phyloP scores from a whole-genome alignment of 768 basidiomycete genomes.

The Lyophyllum shimeji region DNA sequence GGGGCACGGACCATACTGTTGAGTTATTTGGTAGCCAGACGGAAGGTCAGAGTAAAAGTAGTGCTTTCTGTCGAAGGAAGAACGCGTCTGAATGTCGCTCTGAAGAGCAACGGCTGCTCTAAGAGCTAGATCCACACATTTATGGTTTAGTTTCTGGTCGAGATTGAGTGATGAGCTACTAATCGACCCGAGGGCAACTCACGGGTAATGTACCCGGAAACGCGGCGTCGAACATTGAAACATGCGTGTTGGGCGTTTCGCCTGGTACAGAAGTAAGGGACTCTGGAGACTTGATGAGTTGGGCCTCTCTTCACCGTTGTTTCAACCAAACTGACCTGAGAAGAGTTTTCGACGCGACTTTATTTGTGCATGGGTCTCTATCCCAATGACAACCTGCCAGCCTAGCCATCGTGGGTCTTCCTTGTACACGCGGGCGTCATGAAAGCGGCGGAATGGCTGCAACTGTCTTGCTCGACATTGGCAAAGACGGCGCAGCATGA shows the following conservation, averaged over 20 bases:
- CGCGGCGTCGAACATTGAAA: constrained; percentile 82
- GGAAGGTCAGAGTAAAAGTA: constrained; percentile 98
- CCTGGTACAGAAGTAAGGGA: constrained; percentile 39
- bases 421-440: constrained; percentile 30
- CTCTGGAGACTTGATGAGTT: constrained; percentile 24
- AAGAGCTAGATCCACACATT: constrained; percentile 76
- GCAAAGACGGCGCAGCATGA: constrained; percentile 22
- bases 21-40: constrained; percentile 95
- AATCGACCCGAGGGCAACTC: constrained; percentile 23
- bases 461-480: constrained; percentile 17
- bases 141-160: constrained; percentile 56
- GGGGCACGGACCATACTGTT: constrained; percentile 72
- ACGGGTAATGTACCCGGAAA: constrained; percentile 94
- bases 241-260: constrained; percentile 68
- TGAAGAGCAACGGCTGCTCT: constrained; percentile 79
- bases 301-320: background rate
- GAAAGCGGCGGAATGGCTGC: constrained; percentile 25
- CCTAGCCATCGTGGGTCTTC: constrained; percentile 68
- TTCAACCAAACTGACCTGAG: constrained; percentile 44
- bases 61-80: constrained; percentile 94
- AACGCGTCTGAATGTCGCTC: constrained; percentile 60
- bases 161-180: background rate
- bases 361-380: constrained; percentile 96
- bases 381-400: constrained; percentile 89
- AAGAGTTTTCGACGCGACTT: constrained; percentile 88